phyloP scores from a whole-genome alignment of 2,329 filamentous ascomycete species.

The Colletotrichum sp. region DNA sequence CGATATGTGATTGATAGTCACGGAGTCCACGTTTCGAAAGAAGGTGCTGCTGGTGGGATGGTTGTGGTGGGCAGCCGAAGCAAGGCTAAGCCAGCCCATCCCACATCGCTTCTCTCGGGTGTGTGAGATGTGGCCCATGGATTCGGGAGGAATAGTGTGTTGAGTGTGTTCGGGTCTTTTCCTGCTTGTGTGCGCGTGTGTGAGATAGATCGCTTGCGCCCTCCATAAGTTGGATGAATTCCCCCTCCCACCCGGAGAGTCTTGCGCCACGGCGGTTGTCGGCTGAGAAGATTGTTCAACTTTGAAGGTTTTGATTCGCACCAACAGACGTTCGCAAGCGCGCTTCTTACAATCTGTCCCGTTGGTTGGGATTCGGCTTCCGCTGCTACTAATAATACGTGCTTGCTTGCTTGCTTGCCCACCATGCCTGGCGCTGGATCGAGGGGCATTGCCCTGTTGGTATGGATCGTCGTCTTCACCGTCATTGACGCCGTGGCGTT shows the following conservation, averaged over 20 bases:
- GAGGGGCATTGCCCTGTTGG: conserved; percentile 12
- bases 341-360: not conserved
- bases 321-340: not conserved
- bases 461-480: conserved; percentile 23
- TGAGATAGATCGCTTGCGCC: not conserved
- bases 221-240: conserved; percentile 10
- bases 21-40: conserved; percentile 5
- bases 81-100: not conserved
- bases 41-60: not conserved
- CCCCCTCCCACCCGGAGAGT: not conserved
- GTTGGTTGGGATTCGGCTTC: not conserved
- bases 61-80: not conserved
- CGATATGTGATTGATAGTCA: conserved; percentile 5
- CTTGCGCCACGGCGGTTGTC: not conserved
- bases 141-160: not conserved
- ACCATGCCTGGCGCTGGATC: conserved; percentile 6
- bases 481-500: conserved; percentile 17
- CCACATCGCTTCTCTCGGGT: not conserved
- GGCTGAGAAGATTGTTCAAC: not conserved
- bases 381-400: not conserved
- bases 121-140: not conserved
- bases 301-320: not conserved
- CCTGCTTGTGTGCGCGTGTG: not conserved
- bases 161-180: not conserved
- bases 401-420: not conserved